These are phyloP conservation scores for Tieghemostelium lacteum DNA, from an alignment of 78 protist genomes.

Conservation along the genomic window DNA sequence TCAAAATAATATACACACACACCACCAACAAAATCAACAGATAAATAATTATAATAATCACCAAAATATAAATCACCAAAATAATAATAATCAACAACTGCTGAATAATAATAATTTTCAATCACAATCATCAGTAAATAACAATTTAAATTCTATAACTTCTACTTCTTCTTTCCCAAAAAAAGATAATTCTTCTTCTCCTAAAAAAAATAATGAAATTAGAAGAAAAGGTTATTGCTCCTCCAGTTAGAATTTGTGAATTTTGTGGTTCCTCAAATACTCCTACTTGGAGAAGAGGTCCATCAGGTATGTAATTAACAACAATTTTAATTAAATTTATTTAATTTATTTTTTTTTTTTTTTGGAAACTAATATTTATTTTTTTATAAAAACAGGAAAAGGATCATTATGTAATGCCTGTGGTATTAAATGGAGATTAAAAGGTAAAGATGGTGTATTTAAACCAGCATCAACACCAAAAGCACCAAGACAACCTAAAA, in stretches of 20 bases:
- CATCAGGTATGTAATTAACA: slow-evolving; percentile 44
- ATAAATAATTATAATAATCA: neutral
- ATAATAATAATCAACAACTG: neutral
- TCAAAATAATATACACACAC: neutral
- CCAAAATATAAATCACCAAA: neutral
- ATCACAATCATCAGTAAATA: neutral
- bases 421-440: slow-evolving; percentile 85
- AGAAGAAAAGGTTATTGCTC: neutral
- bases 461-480: neutral
- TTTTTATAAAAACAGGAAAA: slow-evolving; percentile 13
- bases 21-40: slow-evolving; percentile 19
- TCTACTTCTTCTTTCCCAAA: neutral
- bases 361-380: too few species aligned
- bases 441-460: slow-evolving; percentile 56
- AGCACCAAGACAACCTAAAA: neutral
- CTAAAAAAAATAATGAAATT: neutral
- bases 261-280: slow-evolving; percentile 71
- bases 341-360: too few species aligned
- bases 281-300: slow-evolving; percentile 86
- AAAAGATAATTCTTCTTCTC: neutral
- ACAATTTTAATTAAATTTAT: neutral
- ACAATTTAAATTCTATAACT: neutral
- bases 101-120: too few species aligned
- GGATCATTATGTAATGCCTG: slow-evolving; percentile 84
- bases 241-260: slow-evolving; percentile 68